Evolutionary conservation across 768 basidiomycete genomes (phyloP), one percentile per base, ranked within the genome.

Genomic region (Hygrocybe punicea): DNA sequence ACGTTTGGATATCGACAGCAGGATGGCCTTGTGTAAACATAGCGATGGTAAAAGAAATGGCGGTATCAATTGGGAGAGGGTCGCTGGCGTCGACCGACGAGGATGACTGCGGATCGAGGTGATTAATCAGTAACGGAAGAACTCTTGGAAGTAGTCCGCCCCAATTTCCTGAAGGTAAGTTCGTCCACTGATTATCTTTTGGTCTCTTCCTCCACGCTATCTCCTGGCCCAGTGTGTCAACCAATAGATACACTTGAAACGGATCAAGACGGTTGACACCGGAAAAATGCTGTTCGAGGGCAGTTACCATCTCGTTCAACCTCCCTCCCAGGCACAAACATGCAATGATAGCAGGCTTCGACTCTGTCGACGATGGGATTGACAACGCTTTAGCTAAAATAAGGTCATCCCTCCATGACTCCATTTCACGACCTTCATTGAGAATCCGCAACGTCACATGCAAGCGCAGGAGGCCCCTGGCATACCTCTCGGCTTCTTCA

Each of bases 141-240:
- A 34, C 36, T 51, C 50, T 51, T 13, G 56, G n/a, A 14, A 51
- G 44, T 13, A 57, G 42, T 5, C 37, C 29, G 29, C 37, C 21
- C 56, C 49, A 57, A 17, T 50, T 50, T 14, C 56, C 50, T 16
- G 48, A 50, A 35, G 25, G 47, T 9, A 34, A 35, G 29, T 48
- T 17, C 19, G 34, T 50, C 56, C 56, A 57, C 24, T 42, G 36
- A 25, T 52, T 50, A 14, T 40, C 50, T 23, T 51, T 33, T 10
- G 56, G 50, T 42, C 50, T n/a, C 50, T 57, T 57, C 24, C 56
- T 50, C 19, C 37, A 33, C 8, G 29, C 40, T 16, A 52, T 25
- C 33, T 57, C 56, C 37, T 51, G 50, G n/a, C 40, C 45, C 9
- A 57, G 25, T 17, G 56, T 57, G 34, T 50, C 49, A 11, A 57